Base-by-base conservation (phyloP, 768 basidiomycete genomes). In the Mrakia blollopis region DNA sequence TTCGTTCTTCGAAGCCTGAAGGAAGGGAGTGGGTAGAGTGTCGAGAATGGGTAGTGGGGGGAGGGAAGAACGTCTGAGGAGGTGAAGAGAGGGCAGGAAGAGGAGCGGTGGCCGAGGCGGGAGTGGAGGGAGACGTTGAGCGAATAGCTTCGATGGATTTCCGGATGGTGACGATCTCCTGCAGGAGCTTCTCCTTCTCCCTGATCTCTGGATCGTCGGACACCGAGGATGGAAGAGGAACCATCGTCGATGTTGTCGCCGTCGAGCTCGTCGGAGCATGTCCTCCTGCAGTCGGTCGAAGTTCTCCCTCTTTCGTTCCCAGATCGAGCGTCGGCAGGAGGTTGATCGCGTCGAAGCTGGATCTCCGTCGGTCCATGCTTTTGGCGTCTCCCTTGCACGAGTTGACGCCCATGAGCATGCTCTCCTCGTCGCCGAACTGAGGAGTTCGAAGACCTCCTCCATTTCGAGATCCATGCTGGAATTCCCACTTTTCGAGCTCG, bases 401-500 rank as follows among this genome's bases (percentile, higher is more conserved):
- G 30, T 39, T 13, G 41, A 41, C 32, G n/a, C 44, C 37, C 69
- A 71, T 71, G 9, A 71, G 47, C 13, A 50, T 71, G 23, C 41
- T 47, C 69, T 71, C 69, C 32, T 71, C 69, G 28, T 71, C 69
- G 32, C 69, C 69, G 8, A 35, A 71, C 44, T 44, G 47, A 13
- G 69, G 69, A 8, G 9, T 71, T 52, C 69, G 47, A 50, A 32
- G 69, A 37, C 65, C 37, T 25, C 65, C 37, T 25, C 18, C 61
- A 28, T 25, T 14, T 7, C 71, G 57, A 60, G 87, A 85, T 7
- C 91, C 91, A 81, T 97, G 93, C 68, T 92, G 90, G 80, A 87
- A 89, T 82, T 96, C 94, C 95, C 95, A 98, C 76, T 90, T 89
- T 54, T 88, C 87, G 73, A 90, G 89, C 82, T 97, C 94, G 62